Conservation (phyloP, 352 stramenopile species). For the Pythium inflatum region DNA sequence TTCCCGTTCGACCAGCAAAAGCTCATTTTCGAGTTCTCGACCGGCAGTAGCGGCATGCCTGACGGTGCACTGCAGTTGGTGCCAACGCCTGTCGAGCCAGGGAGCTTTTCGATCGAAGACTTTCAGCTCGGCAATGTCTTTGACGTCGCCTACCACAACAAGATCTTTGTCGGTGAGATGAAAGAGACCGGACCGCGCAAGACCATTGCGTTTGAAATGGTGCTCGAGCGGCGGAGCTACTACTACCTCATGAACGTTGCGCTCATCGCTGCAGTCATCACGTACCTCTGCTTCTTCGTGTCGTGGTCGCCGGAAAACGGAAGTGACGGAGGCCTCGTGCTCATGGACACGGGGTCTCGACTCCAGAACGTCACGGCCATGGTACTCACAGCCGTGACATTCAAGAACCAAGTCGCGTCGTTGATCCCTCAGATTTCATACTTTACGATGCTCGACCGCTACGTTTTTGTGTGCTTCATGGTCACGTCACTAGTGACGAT, state of each 20-base stretch:
- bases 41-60: slow-evolving; percentile 19
- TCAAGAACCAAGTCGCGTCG: slow-evolving; percentile 58
- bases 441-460: slow-evolving; percentile 64
- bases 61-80: slow-evolving; percentile 21
- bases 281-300: slow-evolving; percentile 58
- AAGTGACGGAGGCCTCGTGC: slow-evolving; percentile 33
- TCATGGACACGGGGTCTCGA: slow-evolving; percentile 56
- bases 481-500: slow-evolving; percentile 54
- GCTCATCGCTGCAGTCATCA: slow-evolving; percentile 51
- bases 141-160: slow-evolving; percentile 49
- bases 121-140: slow-evolving; percentile 67
- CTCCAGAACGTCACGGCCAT: slow-evolving; percentile 63
- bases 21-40: slow-evolving; percentile 49
- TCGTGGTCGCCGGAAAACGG: no score
- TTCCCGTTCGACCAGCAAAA: slow-evolving; percentile 72
- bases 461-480: slow-evolving; percentile 72
- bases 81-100: slow-evolving; percentile 32
- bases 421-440: slow-evolving; percentile 68
- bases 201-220: slow-evolving; percentile 56
- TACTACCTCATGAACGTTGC: slow-evolving; percentile 68
- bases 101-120: slow-evolving; percentile 47
- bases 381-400: slow-evolving; percentile 65
- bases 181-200: slow-evolving; percentile 43
- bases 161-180: slow-evolving; percentile 52
- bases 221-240: slow-evolving; percentile 48